Percentiles rank a stretch among this genome's conserved stretches.
Evolutionary conservation across 345 rosid genomes (phyloP).

Genomic region (Camelina neglecta): DNA sequence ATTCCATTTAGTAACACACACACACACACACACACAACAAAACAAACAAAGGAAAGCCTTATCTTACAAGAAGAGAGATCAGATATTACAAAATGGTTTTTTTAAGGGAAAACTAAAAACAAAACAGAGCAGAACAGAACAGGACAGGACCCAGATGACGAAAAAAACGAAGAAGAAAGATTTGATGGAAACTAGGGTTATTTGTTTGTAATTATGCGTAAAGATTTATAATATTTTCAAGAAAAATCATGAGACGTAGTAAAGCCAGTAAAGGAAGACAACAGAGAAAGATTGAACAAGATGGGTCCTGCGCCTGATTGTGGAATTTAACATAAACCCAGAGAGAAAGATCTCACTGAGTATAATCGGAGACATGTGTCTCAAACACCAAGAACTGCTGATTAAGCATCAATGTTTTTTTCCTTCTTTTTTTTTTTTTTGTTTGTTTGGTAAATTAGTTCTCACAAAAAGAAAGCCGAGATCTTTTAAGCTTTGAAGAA

Average conservation of each 20-base stretch:
- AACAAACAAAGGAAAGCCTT: constrained; percentile 7
- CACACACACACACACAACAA: constrained; percentile 17
- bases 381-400: constrained; percentile 75
- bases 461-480: neutral
- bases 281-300: constrained; percentile 99
- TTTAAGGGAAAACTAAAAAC: neutral
- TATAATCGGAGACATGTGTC: constrained; percentile 94
- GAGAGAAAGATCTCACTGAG: constrained; percentile 80
- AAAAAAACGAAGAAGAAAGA: constrained; percentile 18
- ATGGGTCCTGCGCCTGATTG: constrained; percentile 88
- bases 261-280: constrained; percentile 97
- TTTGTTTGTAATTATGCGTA: constrained; percentile 9
- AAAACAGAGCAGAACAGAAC: constrained; percentile 38
- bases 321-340: constrained; percentile 85
- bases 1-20: constrained; percentile 63
- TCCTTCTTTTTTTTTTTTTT: neutral
- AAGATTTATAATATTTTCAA: neutral
- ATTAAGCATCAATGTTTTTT: constrained; percentile 67
- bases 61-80: constrained; percentile 8
- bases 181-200: constrained; percentile 8
- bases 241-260: constrained; percentile 83
- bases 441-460: neutral
- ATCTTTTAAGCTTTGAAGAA: neutral
- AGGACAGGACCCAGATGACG: constrained; percentile 51
- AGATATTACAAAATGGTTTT: neutral